A percentile compares a stretch with the other conserved stretches of the same genome.
Conservation (phyloP, 2,329 filamentous ascomycete genomes). For the Aspergillus chevalieri region DNA sequence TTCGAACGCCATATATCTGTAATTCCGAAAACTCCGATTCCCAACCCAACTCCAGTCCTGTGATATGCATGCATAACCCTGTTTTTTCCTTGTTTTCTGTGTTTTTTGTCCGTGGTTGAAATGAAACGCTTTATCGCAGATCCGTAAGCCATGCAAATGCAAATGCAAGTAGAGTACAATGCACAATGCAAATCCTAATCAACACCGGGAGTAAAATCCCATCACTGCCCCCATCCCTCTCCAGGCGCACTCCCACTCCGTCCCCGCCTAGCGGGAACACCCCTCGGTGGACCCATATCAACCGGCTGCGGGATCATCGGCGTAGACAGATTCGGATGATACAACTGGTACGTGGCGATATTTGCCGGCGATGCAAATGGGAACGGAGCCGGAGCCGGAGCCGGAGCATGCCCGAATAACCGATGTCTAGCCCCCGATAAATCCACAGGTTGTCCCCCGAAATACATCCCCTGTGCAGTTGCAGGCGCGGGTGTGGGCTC, state of each 20-base stretch:
- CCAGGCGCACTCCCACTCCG: conserved; percentile 22
- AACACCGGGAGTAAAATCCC: no score
- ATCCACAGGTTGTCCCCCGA: conserved; percentile 26
- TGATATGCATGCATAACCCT: no score
- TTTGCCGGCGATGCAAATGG: conserved; percentile 8
- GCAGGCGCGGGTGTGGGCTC: conserved; percentile 6
- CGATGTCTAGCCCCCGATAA: conserved; percentile 23
- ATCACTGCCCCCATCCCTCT: no score
- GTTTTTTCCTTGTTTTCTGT: no score
- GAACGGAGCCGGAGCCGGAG: conserved; percentile 3
- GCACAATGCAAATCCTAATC: no score
- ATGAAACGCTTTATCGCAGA: no score
- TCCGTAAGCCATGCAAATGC: no score
- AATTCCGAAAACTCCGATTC: no score
- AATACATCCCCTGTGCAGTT: conserved; percentile 13
- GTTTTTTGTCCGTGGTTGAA: no score
- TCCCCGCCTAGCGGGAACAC: conserved; percentile 14
- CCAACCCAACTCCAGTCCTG: no score
- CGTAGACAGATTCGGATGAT: conserved; percentile 24
- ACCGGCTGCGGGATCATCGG: conserved; percentile 18
- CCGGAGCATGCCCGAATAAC: conserved; percentile 10
- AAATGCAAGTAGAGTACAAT: no score
- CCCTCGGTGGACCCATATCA: conserved; percentile 12
- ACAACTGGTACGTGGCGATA: conserved; percentile 17
- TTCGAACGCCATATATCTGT: no score